These are phyloP conservation scores for Eragrostis curvula DNA, from an alignment of 176 grass and related monocot genomes.

Conservation along the genomic window DNA sequence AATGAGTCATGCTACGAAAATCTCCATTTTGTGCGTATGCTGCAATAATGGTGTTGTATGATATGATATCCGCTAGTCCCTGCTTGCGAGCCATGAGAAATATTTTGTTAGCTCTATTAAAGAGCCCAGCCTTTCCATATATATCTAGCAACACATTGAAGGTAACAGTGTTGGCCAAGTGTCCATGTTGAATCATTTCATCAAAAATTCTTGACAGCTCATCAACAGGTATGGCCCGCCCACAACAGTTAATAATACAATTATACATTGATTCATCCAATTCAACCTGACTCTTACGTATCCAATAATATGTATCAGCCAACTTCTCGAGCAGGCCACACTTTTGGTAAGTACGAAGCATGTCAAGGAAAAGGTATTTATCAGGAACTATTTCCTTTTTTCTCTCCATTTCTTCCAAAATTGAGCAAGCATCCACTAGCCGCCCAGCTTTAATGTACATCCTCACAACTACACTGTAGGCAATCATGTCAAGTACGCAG, in stretches of 20 bases:
- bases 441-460: slow-evolving; percentile 78
- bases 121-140: slow-evolving; percentile 78
- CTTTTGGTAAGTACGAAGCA: slow-evolving; percentile 83
- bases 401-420: slow-evolving; percentile 81
- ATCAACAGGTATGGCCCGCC: slow-evolving; percentile 68
- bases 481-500: slow-evolving; percentile 74
- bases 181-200: slow-evolving; percentile 71
- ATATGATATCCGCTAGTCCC: slow-evolving; percentile 73
- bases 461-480: slow-evolving; percentile 76
- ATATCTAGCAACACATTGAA: slow-evolving; percentile 88
- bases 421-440: slow-evolving; percentile 63
- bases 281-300: slow-evolving; percentile 62
- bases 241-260: slow-evolving; percentile 94
- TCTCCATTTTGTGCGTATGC: slow-evolving; percentile 64
- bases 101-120: slow-evolving; percentile 70
- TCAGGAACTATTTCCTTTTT: slow-evolving; percentile 82
- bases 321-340: slow-evolving; percentile 71
- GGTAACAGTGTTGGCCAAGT: slow-evolving; percentile 65
- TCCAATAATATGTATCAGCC: slow-evolving; percentile 81
- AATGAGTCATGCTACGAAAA: slow-evolving; percentile 64
- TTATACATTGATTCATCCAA: slow-evolving; percentile 91
- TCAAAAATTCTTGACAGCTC: slow-evolving; percentile 87
- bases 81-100: slow-evolving; percentile 74
- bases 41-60: slow-evolving; percentile 89
- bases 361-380: slow-evolving; percentile 80